Evolutionary conservation across 164 flowering plant species (phyloP).

Genomic region (Chimonanthus praecox): DNA sequence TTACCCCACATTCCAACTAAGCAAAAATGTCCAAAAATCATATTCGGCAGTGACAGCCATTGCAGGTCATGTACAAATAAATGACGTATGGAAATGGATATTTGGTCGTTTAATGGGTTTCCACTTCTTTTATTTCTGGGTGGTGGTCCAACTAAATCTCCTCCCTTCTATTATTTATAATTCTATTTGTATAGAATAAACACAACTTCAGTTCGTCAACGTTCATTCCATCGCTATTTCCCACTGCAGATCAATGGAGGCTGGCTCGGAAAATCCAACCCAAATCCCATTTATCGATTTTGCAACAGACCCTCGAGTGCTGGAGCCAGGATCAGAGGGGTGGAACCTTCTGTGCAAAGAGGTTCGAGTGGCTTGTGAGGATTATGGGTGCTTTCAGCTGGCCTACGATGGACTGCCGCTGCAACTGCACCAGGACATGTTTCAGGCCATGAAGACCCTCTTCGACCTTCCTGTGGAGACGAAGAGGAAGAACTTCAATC

Average conservation of each 20-base stretch:
- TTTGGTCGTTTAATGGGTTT: too few relatives aligned
- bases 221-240: not conserved
- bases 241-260: not conserved
- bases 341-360: constrained; percentile 18
- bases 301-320: not conserved
- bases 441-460: constrained; percentile 25
- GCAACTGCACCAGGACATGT: constrained; percentile 24
- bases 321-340: constrained; percentile 17
- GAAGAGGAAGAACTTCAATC: constrained; percentile 29
- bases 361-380: constrained; percentile 42
- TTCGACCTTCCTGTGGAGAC: constrained; percentile 55
- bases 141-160: too few relatives aligned
- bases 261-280: constrained; percentile 3
- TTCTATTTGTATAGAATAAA: too few relatives aligned
- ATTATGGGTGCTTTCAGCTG: constrained; percentile 38
- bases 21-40: too few relatives aligned
- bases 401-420: constrained; percentile 18
- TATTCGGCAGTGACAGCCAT: too few relatives aligned
- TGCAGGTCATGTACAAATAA: too few relatives aligned
- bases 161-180: too few relatives aligned
- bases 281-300: constrained; percentile 24
- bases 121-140: too few relatives aligned
- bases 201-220: too few relatives aligned
- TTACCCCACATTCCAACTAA: too few relatives aligned
- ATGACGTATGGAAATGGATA: too few relatives aligned